Base-by-base conservation (phyloP, 2,329 filamentous ascomycete genomes). In the Pseudocercospora cruenta region DNA sequence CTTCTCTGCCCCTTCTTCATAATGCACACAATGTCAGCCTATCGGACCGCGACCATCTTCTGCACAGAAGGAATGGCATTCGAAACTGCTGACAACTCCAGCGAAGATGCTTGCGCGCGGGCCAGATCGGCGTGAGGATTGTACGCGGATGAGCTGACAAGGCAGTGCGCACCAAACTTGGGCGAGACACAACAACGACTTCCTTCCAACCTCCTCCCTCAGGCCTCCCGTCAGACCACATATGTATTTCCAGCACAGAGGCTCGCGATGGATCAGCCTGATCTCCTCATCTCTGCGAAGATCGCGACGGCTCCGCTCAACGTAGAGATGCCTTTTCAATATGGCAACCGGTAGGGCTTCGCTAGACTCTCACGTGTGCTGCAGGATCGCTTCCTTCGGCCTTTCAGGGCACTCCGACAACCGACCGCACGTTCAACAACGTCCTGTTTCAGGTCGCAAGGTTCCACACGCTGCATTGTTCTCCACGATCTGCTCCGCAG, bases 191-290 rank as follows among this genome's bases (percentile, higher is more conserved):
- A 45, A 36, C n/a, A 24, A 26, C 22, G 19, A 16, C 57, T 45
- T 43, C 57, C 33, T 59, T 28, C 51, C 57, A 59, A 33, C 57
- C n/a, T 28, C n/a, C 33, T 59, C n/a, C 57, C 21, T 39, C 33
- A 39, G 31, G 55, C 57, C 33, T 59, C 57, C 39, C 51, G 51
- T 54, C 14, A 51, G 21, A 28, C 24, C 51, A 54, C 14, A 54
- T 28, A 53, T 53, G 49, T 58, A 58, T 58, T 58, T 58, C 31
- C 55, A 58, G 55, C 55, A n/a, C 31, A 58, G 55, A 58, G 55
- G 31, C 31, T 58, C 33, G 22, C n/a, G 19, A 43, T n/a, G 12
- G 55, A 9, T 21, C 55, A 21, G 16, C 36, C 49, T 22, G 49
- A 53, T 14, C 24, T 2, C 4, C 14, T 16, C 22, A 49, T n/a